phyloP scores from a whole-genome alignment of 192 early-diverging fungal species.

The Entrophospora sp. region DNA sequence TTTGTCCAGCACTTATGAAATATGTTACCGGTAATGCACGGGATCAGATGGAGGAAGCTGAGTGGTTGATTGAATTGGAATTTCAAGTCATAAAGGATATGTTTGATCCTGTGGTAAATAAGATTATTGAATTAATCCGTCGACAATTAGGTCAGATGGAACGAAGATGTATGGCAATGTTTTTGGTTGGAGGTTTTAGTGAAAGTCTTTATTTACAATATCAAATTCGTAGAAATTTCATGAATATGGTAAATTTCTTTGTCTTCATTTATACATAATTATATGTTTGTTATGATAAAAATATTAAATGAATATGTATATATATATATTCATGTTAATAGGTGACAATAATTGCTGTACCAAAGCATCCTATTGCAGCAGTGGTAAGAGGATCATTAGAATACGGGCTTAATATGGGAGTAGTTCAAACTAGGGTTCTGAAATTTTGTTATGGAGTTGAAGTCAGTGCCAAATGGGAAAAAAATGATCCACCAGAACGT shows the following conservation, averaged over 20 bases:
- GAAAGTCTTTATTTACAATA: slow-evolving; percentile 41
- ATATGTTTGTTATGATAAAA: too few relatives aligned
- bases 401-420: slow-evolving; percentile 12
- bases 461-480: slow-evolving; percentile 7
- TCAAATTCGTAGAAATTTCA: slow-evolving; percentile 38
- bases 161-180: slow-evolving; percentile 37
- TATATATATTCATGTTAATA: neutral
- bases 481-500: slow-evolving; percentile 12
- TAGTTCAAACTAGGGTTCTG: slow-evolving; percentile 16
- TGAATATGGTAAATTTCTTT: too few relatives aligned
- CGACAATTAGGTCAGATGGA: slow-evolving; percentile 39
- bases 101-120: slow-evolving; percentile 48
- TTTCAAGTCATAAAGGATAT: slow-evolving; percentile 41
- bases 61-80: slow-evolving; percentile 37
- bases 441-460: slow-evolving; percentile 14
- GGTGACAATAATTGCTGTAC: slow-evolving; percentile 42
- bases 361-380: slow-evolving; percentile 43
- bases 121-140: slow-evolving; percentile 43
- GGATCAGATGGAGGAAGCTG: slow-evolving; percentile 39
- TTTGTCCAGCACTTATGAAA: slow-evolving; percentile 18
- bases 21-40: slow-evolving; percentile 24
- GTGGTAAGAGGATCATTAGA: slow-evolving; percentile 39
- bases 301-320: too few relatives aligned
- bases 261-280: too few relatives aligned
- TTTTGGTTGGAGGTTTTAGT: slow-evolving; percentile 50